Evolutionary conservation across 2,329 filamentous ascomycete species (phyloP).

Genomic region (Didymella lethalis): DNA sequence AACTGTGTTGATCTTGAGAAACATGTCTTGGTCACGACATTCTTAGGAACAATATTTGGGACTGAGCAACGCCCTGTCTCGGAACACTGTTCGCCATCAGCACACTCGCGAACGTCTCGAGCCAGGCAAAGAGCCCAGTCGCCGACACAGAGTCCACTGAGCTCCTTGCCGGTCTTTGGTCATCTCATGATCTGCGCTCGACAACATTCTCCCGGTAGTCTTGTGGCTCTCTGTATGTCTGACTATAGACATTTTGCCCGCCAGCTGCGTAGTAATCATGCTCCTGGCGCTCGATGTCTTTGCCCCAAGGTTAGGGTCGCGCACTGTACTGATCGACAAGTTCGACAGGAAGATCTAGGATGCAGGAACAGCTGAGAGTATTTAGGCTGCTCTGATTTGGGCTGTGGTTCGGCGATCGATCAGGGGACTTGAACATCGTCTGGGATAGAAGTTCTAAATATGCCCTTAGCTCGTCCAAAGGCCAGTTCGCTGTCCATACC

Average conservation of each 20-base stretch:
- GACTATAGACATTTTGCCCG: background rate
- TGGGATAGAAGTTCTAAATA: background rate
- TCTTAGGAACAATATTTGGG: too few species aligned
- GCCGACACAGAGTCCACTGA: background rate
- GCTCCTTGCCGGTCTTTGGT: background rate
- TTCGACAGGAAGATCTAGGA: background rate
- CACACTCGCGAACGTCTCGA: background rate
- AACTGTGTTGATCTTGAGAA: too few species aligned
- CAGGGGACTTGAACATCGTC: background rate
- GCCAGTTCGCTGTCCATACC: constrained; percentile 27
- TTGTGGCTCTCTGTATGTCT: background rate
- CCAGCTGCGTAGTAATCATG: background rate
- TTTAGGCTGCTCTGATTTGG: background rate
- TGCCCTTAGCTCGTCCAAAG: constrained; percentile 22
- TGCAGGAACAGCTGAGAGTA: background rate
- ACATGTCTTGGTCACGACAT: background rate
- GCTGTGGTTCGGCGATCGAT: background rate
- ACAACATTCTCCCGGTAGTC: background rate
- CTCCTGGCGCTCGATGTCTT: background rate
- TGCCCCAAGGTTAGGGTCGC: background rate
- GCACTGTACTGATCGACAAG: background rate
- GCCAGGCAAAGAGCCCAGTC: background rate
- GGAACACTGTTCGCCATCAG: background rate
- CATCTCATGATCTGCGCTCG: background rate
- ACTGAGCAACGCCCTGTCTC: too few species aligned